Conservation (phyloP, 495 filamentous ascomycete genomes). For the Evansstolkia leycettana region DNA sequence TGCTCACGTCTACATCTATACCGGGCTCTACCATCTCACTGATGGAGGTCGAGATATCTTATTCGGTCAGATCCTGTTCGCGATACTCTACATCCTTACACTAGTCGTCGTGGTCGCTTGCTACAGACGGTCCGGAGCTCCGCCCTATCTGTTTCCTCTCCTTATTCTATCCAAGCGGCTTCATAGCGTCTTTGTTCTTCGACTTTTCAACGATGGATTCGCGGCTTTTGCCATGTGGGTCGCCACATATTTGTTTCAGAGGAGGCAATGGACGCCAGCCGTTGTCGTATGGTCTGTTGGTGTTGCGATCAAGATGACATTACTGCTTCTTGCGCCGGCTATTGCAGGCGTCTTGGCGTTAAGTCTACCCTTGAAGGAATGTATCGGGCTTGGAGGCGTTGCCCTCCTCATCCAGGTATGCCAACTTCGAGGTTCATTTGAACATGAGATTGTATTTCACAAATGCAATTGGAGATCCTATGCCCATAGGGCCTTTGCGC, state of each 20-base stretch:
- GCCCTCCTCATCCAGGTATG: conserved; percentile 64
- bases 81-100: conserved; percentile 59
- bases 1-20: conserved; percentile 86
- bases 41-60: conserved; percentile 63
- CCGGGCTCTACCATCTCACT: conserved; percentile 64
- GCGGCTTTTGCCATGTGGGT: conserved; percentile 70
- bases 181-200: conserved; percentile 84
- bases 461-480: too few species aligned
- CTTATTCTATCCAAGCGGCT: conserved; percentile 83
- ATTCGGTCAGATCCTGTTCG: conserved; percentile 71
- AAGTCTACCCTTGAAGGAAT: conserved; percentile 47
- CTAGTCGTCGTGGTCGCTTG: conserved; percentile 68
- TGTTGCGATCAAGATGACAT: conserved; percentile 86
- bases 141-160: conserved; percentile 79
- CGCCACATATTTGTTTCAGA: conserved; percentile 66
- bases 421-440: neutral
- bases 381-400: conserved; percentile 52
- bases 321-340: conserved; percentile 70
- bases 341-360: conserved; percentile 63
- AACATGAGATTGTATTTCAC: too few species aligned
- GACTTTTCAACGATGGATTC: conserved; percentile 92
- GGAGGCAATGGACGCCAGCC: conserved; percentile 55
- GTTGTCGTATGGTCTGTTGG: conserved; percentile 64
- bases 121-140: conserved; percentile 67
- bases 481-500: too few species aligned